A percentile compares a stretch with the other conserved stretches of the same genome.
Evolutionary conservation across 2,329 filamentous ascomycete species (phyloP).

Genomic region (Aspergillus pseudoviridinutans): DNA sequence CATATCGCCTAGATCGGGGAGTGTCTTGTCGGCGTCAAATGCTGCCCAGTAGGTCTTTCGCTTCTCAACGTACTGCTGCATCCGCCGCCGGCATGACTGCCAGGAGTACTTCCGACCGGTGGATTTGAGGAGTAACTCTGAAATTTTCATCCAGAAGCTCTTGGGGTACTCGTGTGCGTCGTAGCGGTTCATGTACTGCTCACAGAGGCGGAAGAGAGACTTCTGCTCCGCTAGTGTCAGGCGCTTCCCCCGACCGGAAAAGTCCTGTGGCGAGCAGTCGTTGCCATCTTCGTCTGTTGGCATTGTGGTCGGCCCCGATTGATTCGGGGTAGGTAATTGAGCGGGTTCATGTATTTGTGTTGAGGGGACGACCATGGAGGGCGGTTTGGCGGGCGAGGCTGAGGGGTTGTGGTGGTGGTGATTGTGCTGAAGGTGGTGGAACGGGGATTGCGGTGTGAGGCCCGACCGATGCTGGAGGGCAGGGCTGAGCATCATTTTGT

Average conservation of each 20-base stretch:
- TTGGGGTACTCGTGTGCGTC: constrained; percentile 14
- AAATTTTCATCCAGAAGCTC: constrained; percentile 20
- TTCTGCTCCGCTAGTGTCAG: constrained; percentile 15
- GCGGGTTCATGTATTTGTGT: neutral
- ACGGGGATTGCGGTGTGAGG: constrained; percentile 8
- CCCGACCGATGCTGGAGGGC: neutral
- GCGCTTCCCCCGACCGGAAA: constrained; percentile 8
- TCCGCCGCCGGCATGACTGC: constrained; percentile 26
- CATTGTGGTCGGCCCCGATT: neutral
- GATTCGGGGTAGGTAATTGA: constrained; percentile 4
- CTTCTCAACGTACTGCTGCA: constrained; percentile 14
- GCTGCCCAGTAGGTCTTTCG: constrained; percentile 8
- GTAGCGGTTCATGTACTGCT: constrained; percentile 10
- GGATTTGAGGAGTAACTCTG: constrained; percentile 8
- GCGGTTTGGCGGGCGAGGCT: constrained; percentile 1
- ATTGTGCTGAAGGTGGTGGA: neutral
- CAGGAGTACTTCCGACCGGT: constrained; percentile 25
- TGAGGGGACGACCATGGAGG: constrained; percentile 1
- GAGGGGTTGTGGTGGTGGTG: constrained; percentile 1
- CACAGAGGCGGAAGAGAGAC: constrained; percentile 16
- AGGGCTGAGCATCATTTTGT: neutral
- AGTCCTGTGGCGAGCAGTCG: neutral
- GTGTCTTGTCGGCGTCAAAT: constrained; percentile 3
- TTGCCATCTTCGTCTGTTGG: neutral
- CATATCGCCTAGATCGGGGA: constrained; percentile 3